These are phyloP conservation scores for Lasiodiplodia sp. DNA, from an alignment of 2,329 filamentous ascomycete genomes.

Conservation along the genomic window DNA sequence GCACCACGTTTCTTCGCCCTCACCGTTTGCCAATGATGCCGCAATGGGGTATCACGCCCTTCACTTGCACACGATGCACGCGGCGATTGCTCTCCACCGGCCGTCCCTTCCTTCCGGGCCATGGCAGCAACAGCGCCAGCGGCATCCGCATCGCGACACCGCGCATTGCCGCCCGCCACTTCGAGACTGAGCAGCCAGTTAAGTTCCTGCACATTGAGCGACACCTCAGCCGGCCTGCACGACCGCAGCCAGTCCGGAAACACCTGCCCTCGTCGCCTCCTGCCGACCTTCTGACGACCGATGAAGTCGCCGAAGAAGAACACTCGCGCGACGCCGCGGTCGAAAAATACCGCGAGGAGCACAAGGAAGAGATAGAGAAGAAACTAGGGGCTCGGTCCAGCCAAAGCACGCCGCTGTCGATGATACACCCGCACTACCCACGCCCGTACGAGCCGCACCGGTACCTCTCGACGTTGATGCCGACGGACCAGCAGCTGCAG, in stretches of 20 bases:
- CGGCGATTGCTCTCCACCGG: conserved; percentile 2
- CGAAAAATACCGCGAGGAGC: neutral
- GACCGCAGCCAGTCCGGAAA: neutral
- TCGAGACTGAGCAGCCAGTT: neutral
- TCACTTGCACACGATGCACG: conserved; percentile 36
- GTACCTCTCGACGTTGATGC: conserved; percentile 28
- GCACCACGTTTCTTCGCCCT: neutral
- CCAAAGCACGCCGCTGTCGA: neutral
- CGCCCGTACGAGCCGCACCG: conserved; percentile 23
- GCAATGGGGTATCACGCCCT: conserved; percentile 32
- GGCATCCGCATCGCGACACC: conserved; percentile 8
- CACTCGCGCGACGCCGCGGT: neutral
- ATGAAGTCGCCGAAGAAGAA: neutral
- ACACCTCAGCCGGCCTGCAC: neutral
- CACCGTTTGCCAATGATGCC: conserved; percentile 31
- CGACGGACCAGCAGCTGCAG: conserved; percentile 47
- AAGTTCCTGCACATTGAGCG: neutral
- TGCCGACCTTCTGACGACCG: neutral
- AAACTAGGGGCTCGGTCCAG: too few species aligned
- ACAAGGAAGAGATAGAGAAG: neutral
- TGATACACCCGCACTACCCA: neutral
- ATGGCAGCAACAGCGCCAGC: neutral
- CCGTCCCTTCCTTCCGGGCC: neutral
- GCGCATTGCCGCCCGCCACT: neutral
- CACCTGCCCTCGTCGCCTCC: neutral